Conservation (phyloP, 2,329 filamentous ascomycete species). For the Stagonosporopsis rhizophila region DNA sequence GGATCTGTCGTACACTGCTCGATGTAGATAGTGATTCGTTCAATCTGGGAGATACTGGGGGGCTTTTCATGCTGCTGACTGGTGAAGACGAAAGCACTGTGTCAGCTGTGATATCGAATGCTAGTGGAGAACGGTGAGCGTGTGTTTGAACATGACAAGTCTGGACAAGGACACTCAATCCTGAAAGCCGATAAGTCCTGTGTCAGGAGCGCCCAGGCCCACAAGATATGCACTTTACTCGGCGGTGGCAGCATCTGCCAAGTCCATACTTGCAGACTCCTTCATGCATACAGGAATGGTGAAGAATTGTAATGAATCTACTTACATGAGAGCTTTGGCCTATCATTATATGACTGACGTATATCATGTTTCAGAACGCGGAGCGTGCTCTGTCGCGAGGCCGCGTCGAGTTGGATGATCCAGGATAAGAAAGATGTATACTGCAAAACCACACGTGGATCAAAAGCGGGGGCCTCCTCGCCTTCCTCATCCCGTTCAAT, state of each 20-base stretch:
- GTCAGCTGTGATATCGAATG: not conserved
- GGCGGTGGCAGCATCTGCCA: not conserved
- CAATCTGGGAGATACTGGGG: not conserved
- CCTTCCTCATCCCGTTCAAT: not conserved
- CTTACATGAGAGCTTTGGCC: not conserved
- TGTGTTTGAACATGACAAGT: not conserved
- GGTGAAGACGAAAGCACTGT: not conserved
- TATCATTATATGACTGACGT: not conserved
- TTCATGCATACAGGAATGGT: not conserved
- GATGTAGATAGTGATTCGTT: not conserved
- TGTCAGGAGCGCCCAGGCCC: too few relatives aligned
- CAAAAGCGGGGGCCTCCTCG: not conserved
- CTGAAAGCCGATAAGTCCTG: not conserved
- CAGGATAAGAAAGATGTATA: slow-evolving; percentile 1
- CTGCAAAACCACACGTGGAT: not conserved
- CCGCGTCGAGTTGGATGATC: not conserved
- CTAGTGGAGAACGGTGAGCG: not conserved
- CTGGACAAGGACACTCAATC: too few relatives aligned
- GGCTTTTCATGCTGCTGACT: too few relatives aligned
- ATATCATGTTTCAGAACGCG: not conserved
- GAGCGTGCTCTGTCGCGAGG: not conserved
- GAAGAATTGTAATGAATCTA: not conserved
- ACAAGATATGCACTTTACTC: too few relatives aligned
- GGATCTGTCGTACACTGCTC: not conserved
- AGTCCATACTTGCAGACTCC: not conserved